A percentile compares a stretch with the other conserved stretches of the same genome.
Evolutionary conservation across 371 early-diverging fungal species (phyloP).

Genomic region (Dentiscutata heterogama): DNA sequence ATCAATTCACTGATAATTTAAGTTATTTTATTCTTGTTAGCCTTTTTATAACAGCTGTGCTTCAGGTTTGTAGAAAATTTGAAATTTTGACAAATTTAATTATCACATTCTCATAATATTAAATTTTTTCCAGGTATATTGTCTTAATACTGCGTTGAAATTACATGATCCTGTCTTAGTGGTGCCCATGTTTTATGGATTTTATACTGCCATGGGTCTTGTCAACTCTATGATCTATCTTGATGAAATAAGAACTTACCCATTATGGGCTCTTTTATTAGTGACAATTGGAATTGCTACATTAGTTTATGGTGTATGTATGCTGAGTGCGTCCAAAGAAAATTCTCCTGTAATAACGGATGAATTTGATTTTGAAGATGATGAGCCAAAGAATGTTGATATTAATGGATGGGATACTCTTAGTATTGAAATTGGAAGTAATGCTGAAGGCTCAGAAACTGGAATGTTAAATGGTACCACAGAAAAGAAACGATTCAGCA

Average conservation of each 20-base stretch:
- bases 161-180: constrained; percentile 73
- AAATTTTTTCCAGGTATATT: constrained; percentile 62
- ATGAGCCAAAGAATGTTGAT: neutral
- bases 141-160: constrained; percentile 74
- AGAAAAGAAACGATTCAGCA: neutral
- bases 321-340: constrained; percentile 35
- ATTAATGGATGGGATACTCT: constrained; percentile 10
- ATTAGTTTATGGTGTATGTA: constrained; percentile 52
- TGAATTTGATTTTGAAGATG: constrained; percentile 15
- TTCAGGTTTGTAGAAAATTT: constrained; percentile 60
- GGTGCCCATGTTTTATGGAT: constrained; percentile 77
- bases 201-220: constrained; percentile 72
- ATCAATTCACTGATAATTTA: constrained; percentile 70
- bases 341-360: neutral
- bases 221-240: constrained; percentile 76
- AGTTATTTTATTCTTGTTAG: constrained; percentile 69
- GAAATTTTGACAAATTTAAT: neutral
- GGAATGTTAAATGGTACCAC: neutral
- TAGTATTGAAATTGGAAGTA: neutral
- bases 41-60: constrained; percentile 66
- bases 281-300: constrained; percentile 69
- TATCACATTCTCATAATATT: neutral
- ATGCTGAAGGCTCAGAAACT: neutral
- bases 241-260: constrained; percentile 65
- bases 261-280: constrained; percentile 68